Base-by-base conservation (phyloP, 495 filamentous ascomycete species). In the Astrocystis sublimbata region DNA sequence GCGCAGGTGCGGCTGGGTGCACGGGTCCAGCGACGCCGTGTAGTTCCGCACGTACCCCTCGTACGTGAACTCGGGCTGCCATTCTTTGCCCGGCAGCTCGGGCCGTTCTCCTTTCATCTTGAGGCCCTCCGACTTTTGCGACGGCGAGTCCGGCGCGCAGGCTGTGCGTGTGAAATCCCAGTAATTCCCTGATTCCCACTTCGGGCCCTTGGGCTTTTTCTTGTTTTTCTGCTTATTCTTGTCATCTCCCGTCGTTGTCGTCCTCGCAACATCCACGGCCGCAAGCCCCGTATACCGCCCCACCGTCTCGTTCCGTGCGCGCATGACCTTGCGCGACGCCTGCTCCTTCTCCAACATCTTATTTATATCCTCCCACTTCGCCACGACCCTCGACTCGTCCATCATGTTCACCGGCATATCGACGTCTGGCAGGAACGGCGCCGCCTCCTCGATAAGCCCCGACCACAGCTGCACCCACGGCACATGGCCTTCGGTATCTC, bases 401-500 rank as follows among this genome's bases (percentile, higher is more conserved):
- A 86, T 78, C 8, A 77, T 71, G 69, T 89, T 89, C 70, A 88
- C 77, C 17, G 83, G 79, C 70, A 89, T 83, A 65, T 88, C 85
- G 76, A 90, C 81, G 68, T 90, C 85, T 23, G 87, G 87, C 12
- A 89, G 65, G 63, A 82, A 74, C 38, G 79, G 70, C 26, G 76
- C 74, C 45, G 87, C 78, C 17, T 80, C 79, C 13, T 76, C 41
- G 1, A 88, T 77, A 30, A 88, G 71, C 15, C 72, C 69, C 24
- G 74, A 70, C 74, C 87, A 80, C 0, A 83, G 71, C 66, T 86
- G 79, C 72, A 83, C 84, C 38, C 76, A 75, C 2, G 38, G 56
- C 63, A 42, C 65, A 58, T 26, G 59, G 52, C 28, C 66, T 54
- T 33, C 64, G 64, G 19, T 76, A 71, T 42, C 77, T 77, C 17